phyloP scores from a whole-genome alignment of 106 monocot genomes.

The Narthecium ossifragum region DNA sequence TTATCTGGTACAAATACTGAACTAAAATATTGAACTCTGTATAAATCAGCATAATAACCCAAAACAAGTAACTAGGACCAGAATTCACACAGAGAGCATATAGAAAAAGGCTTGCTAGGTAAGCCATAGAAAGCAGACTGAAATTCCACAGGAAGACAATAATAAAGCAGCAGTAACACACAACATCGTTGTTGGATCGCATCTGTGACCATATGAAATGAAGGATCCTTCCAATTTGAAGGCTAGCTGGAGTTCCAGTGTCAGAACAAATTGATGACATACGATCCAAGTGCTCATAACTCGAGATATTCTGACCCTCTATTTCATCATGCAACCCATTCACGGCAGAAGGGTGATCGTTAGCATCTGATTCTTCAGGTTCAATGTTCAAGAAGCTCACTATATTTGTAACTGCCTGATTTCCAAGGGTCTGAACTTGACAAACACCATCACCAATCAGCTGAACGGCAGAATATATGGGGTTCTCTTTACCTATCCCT shows the following conservation, averaged over 20 bases:
- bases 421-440: constrained; percentile 94
- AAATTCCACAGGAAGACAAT: constrained; percentile 93
- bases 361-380: constrained; percentile 65
- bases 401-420: constrained; percentile 93
- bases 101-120: constrained; percentile 79
- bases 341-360: constrained; percentile 43
- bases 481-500: constrained; percentile 54
- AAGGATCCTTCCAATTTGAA: constrained; percentile 71
- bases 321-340: constrained; percentile 53
- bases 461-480: constrained; percentile 84
- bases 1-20: constrained; percentile 92
- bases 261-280: constrained; percentile 46
- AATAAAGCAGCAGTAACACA: constrained; percentile 90
- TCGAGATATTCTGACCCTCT: constrained; percentile 29
- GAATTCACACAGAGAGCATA: constrained; percentile 96
- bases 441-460: constrained; percentile 94
- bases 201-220: constrained; percentile 87
- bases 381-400: constrained; percentile 93
- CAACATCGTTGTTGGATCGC: constrained; percentile 93
- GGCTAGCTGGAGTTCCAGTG: constrained; percentile 47
- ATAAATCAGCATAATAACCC: constrained; percentile 89
- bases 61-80: constrained; percentile 87
- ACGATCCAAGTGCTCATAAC: constrained; percentile 20
- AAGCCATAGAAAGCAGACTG: constrained; percentile 86
- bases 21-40: constrained; percentile 83